phyloP scores from a whole-genome alignment of 345 rosid species.

The thale cress (Arabidopsis thaliana) region TAIR10.1 NC_003076.8:15946501-15947000 shows the following conservation, averaged over 20 bases:
- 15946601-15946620: constrained; percentile 8
- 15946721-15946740: constrained; percentile 10
- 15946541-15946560: neutral
- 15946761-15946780: constrained; percentile 58
- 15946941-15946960: constrained; percentile 22
- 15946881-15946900: constrained; percentile 34
- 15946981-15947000: constrained; percentile 47
- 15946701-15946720: neutral
- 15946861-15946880: constrained; percentile 36
- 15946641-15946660: constrained; percentile 27
- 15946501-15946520: too few relatives aligned
- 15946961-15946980: constrained; percentile 26
- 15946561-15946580: constrained; percentile 21
- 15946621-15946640: neutral
- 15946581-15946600: constrained; percentile 25
- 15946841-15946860: constrained; percentile 50
- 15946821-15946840: constrained; percentile 39
- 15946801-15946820: constrained; percentile 47
- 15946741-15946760: neutral
- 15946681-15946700: constrained; percentile 29
- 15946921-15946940: constrained; percentile 29
- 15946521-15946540: neutral
- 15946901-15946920: constrained; percentile 45
- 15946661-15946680: constrained; percentile 2
- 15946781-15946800: constrained; percentile 55